Percentiles rank a stretch among this genome's conserved stretches.
Conservation (phyloP, 371 early-diverging fungal species). For the Mortierella sp. region DNA sequence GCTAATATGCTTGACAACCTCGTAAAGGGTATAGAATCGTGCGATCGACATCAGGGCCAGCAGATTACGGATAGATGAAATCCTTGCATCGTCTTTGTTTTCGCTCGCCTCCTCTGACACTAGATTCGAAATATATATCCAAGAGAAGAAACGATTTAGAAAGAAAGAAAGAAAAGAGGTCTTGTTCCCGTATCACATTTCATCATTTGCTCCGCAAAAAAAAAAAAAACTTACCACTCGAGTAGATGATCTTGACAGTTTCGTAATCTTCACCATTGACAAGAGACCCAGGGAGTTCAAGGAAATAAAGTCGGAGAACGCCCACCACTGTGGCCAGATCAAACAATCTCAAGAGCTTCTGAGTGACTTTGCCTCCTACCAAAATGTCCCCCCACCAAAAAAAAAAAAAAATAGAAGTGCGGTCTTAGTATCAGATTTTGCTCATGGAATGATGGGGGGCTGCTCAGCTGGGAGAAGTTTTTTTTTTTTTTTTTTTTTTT, state of each 20-base stretch:
- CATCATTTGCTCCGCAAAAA: no score
- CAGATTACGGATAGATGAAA: constrained; percentile 63
- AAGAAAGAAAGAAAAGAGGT: neutral
- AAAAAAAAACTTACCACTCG: constrained; percentile 53
- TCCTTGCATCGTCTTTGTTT: constrained; percentile 57
- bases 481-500: no score
- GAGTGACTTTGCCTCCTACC: constrained; percentile 57
- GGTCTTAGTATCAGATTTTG: neutral
- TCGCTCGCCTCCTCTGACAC: constrained; percentile 52
- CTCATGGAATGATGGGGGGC: neutral
- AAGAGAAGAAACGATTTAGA: neutral
- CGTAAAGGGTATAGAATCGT: constrained; percentile 64
- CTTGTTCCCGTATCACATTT: no score
- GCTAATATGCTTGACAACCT: constrained; percentile 56
- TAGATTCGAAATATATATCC: neutral
- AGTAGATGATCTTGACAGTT: constrained; percentile 73
- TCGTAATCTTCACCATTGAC: constrained; percentile 78
- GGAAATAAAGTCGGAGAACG: constrained; percentile 71
- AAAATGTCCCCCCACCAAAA: neutral
- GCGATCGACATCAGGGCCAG: constrained; percentile 65
- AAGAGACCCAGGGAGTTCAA: constrained; percentile 78
- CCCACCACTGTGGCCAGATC: constrained; percentile 71
- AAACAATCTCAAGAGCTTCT: constrained; percentile 63
- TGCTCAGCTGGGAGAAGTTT: neutral
- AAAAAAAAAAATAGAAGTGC: neutral